Evolutionary conservation across 2,329 filamentous ascomycete species (phyloP), one percentile per base, ranked within the genome.

Genomic region (Stromatinia cepivora): DNA sequence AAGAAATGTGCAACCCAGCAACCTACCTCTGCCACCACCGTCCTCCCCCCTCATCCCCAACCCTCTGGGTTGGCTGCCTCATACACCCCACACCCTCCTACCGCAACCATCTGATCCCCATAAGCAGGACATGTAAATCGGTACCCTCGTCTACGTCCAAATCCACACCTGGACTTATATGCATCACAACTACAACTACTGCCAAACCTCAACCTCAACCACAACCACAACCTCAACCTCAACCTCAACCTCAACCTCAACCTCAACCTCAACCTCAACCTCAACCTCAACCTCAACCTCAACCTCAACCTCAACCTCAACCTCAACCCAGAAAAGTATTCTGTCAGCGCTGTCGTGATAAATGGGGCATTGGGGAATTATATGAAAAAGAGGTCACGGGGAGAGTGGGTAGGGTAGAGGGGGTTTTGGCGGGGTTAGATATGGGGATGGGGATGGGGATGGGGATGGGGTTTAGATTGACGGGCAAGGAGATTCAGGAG

Each of bases 371-470:
- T 10, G 67, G 20, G 3, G 39, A 53, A 31, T 56, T 63, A 9
- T 25, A 22, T 20, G 52, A 22, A 36, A 59, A 1, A 54, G 67
- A 42, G 25, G 46, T 28, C 52, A 48, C n/a, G 56, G 13, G 25
- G 62, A 71, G 45, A 25, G 67, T 72, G 75, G 15, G 13, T 4
- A 31, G 31, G 77, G 71, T 81, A 80, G 31, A 79, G 42, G 13
- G 78, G 75, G 31, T 79, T 79, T 68, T 81, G 75, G 1, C 79
- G 73, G 5, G 78, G 59, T 20, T 82, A 70, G 45, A 75, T 78
- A 72, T 72, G 6, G 59, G 45, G 17, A 34, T 81, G 71, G 45
- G 75, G 68, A 58, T 66, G n/a, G 59, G 45, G 39, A 52, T n/a
- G n/a, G 7, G 78, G 59, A 22, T 81, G 71, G 45, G 75, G 68